Evolutionary conservation across 2,329 filamentous ascomycete genomes (phyloP), one percentile per base, ranked within the genome.

Genomic region (Hypoxylon sp.): DNA sequence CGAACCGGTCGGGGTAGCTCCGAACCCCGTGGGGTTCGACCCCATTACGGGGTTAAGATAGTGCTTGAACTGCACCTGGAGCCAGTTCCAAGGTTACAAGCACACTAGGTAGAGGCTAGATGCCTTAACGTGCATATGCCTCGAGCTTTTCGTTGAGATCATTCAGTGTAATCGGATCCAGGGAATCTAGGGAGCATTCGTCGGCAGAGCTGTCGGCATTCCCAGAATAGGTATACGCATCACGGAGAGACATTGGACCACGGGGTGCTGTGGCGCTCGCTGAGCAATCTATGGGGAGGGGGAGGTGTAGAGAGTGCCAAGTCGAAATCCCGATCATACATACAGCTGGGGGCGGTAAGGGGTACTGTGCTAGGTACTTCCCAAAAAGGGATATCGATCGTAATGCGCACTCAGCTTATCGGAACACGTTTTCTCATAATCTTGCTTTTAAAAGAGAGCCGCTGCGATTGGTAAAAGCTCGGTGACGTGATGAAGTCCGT

Each of bases 201-300:
- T 58, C 62, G 57, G 62, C 44, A 65, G 49, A 61, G 44, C 13
- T 43, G n/a, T 58, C 62, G 57, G 62, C 62, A 65, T 53, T 46
- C 48, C 6, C 24, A 41, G n/a, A 2, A 20, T 19, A n/a, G n/a
- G n/a, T n/a, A 41, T 60, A 48, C n/a, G 13, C 26, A 34, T 24
- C 20, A 30, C 15, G 15, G 26, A 32, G 44, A 24, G 28, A 13
- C 26, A 51, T 15, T 32, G 15, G 19, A 37, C 37, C 57, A 65
- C 49, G 51, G 53, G 57, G 37, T 17, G 37, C 32, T n/a, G 32
- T 37, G 32, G 32, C 32, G 13, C 15, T 37, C 15, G 15, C 32
- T 37, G 51, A 54, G 19, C 30, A 34, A 11, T 34, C 44, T 56
- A 51, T 48, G 59, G 59, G 59, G 49, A 44, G 17, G 28, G 44